A percentile compares a stretch with the other conserved stretches of the same genome.
Evolutionary conservation across 805 yeast species (phyloP).

Genomic region (Yamadazyma kitorensis): DNA sequence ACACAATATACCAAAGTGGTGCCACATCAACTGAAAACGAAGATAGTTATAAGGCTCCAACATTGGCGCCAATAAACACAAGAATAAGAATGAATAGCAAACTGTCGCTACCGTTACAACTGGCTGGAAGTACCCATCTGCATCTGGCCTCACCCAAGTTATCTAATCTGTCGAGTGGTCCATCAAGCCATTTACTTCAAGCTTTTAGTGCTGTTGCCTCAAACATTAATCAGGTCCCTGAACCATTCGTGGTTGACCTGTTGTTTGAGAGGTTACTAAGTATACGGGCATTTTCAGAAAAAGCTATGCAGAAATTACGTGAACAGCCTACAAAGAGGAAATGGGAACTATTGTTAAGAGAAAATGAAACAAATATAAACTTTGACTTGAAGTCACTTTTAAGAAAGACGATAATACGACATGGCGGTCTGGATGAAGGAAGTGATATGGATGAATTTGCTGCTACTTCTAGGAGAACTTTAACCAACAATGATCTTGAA

Average conservation of each 20-base stretch:
- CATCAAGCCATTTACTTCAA: constrained; percentile 22
- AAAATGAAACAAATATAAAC: constrained; percentile 34
- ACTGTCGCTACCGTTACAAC: no score
- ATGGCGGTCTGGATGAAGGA: no score
- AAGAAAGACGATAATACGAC: no score
- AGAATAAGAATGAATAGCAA: no score
- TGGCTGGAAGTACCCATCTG: no score
- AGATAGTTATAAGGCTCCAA: neutral
- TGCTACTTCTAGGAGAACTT: no score
- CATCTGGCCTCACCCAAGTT: constrained; percentile 10
- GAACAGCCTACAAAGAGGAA: constrained; percentile 34
- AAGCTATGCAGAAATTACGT: constrained; percentile 28
- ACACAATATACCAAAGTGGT: no score
- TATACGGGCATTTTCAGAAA: constrained; percentile 35
- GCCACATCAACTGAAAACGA: no score
- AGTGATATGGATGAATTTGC: no score
- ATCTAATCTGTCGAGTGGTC: neutral
- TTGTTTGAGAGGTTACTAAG: constrained; percentile 40
- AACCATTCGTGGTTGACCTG: constrained; percentile 32
- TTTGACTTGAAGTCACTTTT: constrained; percentile 30
- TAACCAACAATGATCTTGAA: no score
- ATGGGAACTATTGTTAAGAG: constrained; percentile 43
- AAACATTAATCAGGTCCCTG: constrained; percentile 34
- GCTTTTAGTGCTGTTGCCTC: constrained; percentile 33
- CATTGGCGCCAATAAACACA: no score